Conservation (phyloP, 1,284 basidiomycete species). For the Boletus semigastroideus region DNA sequence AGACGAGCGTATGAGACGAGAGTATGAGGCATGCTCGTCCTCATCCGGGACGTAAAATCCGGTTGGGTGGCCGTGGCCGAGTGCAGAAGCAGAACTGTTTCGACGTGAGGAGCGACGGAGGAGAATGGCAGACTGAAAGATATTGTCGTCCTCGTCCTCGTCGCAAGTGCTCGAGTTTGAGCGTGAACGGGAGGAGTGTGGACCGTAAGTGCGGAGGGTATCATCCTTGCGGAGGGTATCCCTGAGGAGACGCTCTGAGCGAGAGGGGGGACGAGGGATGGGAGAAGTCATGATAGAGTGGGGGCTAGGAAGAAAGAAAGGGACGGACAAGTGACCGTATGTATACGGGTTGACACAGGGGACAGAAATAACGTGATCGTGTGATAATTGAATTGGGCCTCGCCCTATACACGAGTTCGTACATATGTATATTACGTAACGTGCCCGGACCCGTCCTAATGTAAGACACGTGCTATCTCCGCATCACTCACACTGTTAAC, state of each 20-base stretch:
- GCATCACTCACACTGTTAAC: neutral
- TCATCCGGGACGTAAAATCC: slow-evolving; percentile 27
- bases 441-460: slow-evolving; percentile 2
- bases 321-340: slow-evolving; percentile 11
- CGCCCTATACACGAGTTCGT: slow-evolving; percentile 24
- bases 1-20: slow-evolving; percentile 30
- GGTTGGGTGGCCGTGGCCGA: slow-evolving; percentile 7
- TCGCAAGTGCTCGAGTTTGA: slow-evolving; percentile 33
- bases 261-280: slow-evolving; percentile 30
- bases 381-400: slow-evolving; percentile 25
- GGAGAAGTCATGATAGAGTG: slow-evolving; percentile 12
- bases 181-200: slow-evolving; percentile 19
- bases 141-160: slow-evolving; percentile 30
- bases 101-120: slow-evolving; percentile 19
- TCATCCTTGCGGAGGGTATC: slow-evolving; percentile 57
- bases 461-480: slow-evolving; percentile 4
- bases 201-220: slow-evolving; percentile 22
- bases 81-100: slow-evolving; percentile 20
- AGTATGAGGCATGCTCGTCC: slow-evolving; percentile 30
- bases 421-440: neutral
- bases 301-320: slow-evolving; percentile 4
- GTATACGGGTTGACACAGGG: slow-evolving; percentile 30
- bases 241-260: slow-evolving; percentile 57
- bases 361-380: slow-evolving; percentile 23
- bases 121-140: slow-evolving; percentile 32